Percentiles rank a stretch among this genome's conserved stretches.
phyloP scores from a whole-genome alignment of 805 yeast species.

The Candida multigemmis region DNA sequence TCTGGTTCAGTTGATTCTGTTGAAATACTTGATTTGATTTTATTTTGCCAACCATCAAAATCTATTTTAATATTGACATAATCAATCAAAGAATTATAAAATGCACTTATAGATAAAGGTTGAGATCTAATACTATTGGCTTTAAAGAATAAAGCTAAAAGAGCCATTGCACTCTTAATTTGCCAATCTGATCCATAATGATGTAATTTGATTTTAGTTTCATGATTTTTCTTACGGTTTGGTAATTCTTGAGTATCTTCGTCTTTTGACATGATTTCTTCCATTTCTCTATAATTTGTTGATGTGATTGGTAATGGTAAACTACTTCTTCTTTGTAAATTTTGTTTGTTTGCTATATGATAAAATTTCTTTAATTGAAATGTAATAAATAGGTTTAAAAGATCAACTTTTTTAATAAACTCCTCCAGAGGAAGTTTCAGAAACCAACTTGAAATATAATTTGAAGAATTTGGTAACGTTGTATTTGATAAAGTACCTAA shows the following conservation, averaged over 20 bases:
- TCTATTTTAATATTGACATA: constrained; percentile 69
- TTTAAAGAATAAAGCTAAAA: constrained; percentile 44
- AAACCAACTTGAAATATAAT: constrained; percentile 49
- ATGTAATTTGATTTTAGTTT: constrained; percentile 35
- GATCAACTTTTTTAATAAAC: constrained; percentile 50
- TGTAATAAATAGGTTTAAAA: constrained; percentile 68
- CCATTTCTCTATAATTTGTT: constrained; percentile 4
- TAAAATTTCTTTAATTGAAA: constrained; percentile 58
- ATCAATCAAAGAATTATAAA: constrained; percentile 79
- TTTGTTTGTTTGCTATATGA: constrained; percentile 25
- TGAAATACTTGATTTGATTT: constrained; percentile 5
- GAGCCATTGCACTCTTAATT: constrained; percentile 53
- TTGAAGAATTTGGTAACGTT: constrained; percentile 24
- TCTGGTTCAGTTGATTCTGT: constrained; percentile 12
- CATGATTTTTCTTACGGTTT: constrained; percentile 7
- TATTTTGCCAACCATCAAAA: constrained; percentile 66
- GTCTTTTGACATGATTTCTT: constrained; percentile 11
- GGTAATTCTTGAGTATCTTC: constrained; percentile 5
- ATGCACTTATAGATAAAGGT: constrained; percentile 28
- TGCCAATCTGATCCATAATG: constrained; percentile 83
- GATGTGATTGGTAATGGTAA: background rate
- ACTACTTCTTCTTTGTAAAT: constrained; percentile 5
- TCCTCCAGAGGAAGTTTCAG: constrained; percentile 31
- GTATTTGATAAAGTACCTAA: constrained; percentile 59
- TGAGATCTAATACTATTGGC: constrained; percentile 36